Conservation (phyloP, 2,329 filamentous ascomycete genomes). For the Drechslerella stenobrocha region DNA sequence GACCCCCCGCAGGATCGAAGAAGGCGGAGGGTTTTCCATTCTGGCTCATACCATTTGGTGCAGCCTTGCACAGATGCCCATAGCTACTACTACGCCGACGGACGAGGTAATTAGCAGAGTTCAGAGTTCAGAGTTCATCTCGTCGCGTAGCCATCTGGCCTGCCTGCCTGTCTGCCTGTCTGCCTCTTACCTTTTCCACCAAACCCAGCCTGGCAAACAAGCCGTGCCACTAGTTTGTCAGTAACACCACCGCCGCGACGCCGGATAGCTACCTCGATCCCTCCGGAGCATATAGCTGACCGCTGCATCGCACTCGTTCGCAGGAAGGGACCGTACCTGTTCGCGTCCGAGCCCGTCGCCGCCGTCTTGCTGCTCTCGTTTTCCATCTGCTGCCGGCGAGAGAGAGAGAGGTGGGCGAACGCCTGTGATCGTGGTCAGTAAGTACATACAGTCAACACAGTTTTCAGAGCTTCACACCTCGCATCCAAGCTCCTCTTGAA, state of each 20-base stretch:
- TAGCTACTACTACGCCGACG: background rate
- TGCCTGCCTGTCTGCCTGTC: too few species aligned
- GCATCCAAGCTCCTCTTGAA: slow-evolving; percentile 4
- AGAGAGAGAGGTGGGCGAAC: background rate
- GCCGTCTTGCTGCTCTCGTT: slow-evolving; percentile 2
- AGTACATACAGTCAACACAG: slow-evolving; percentile 3
- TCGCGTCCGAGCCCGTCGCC: background rate
- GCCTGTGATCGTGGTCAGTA: background rate
- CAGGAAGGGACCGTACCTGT: background rate
- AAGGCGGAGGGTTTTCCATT: background rate
- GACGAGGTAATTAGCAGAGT: background rate
- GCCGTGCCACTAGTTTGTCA: slow-evolving; percentile 10
- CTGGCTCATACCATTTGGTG: background rate
- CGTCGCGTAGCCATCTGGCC: slow-evolving; percentile 1
- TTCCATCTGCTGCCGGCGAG: background rate
- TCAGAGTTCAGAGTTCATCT: too few species aligned
- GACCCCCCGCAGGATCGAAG: background rate
- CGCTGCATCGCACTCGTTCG: slow-evolving; percentile 2
- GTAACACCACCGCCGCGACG: slow-evolving; percentile 21
- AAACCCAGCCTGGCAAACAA: slow-evolving; percentile 13
- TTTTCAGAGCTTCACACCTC: slow-evolving; percentile 7
- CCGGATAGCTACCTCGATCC: slow-evolving; percentile 33
- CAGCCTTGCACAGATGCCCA: background rate
- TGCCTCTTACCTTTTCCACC: background rate
- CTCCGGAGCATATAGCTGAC: slow-evolving; percentile 1